Evolutionary conservation across 306 rosid genomes (phyloP).

Genomic region (Vigna hirtella): DNA sequence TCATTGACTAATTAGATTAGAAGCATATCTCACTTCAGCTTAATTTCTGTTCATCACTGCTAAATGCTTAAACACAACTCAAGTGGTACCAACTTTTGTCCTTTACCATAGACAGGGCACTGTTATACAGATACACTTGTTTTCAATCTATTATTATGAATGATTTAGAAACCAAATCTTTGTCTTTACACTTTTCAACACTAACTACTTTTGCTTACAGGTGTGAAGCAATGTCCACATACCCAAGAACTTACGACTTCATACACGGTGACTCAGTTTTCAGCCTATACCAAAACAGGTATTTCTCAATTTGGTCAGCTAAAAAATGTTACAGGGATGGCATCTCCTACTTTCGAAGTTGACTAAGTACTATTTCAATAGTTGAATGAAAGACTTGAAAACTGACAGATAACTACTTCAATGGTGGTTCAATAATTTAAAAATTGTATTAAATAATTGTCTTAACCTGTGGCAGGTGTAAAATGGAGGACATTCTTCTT

Average conservation of each 20-base stretch:
- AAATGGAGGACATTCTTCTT: slow-evolving; percentile 69
- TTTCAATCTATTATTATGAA: slow-evolving; percentile 29
- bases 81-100: slow-evolving; percentile 13
- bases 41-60: not conserved
- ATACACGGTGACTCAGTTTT: slow-evolving; percentile 85
- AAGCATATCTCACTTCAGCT: too few relatives aligned
- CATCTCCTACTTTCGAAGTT: not conserved
- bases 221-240: slow-evolving; percentile 99
- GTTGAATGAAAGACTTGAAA: slow-evolving; percentile 7
- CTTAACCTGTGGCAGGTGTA: slow-evolving; percentile 60
- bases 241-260: slow-evolving; percentile 92
- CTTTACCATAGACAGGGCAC: slow-evolving; percentile 23
- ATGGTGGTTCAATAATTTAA: not conserved
- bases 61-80: too few relatives aligned
- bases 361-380: not conserved
- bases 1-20: slow-evolving; percentile 3
- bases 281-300: slow-evolving; percentile 79
- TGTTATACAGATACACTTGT: slow-evolving; percentile 10
- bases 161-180: not conserved
- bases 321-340: not conserved
- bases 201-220: slow-evolving; percentile 53
- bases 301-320: slow-evolving; percentile 35
- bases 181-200: too few relatives aligned
- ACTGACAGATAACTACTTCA: not conserved
- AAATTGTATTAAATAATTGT: not conserved